A percentile compares a stretch with the other conserved stretches of the same genome.
Evolutionary conservation across 75 land plant genomes (phyloP).

Genomic region (Adiantum capillusveneris): DNA sequence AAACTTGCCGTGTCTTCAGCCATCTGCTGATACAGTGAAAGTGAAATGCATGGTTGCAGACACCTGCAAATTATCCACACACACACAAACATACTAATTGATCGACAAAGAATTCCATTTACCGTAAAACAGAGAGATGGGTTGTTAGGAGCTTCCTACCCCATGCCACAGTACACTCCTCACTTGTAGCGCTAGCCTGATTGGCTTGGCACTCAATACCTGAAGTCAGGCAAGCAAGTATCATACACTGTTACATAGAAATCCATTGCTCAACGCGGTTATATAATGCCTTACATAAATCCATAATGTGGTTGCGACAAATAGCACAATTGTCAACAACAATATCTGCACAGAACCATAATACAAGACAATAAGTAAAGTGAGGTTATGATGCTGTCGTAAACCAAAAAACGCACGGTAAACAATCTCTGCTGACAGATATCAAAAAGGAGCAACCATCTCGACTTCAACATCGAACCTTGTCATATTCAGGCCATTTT

Average conservation of each 20-base stretch:
- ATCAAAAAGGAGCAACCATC: too few species aligned
- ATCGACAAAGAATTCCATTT: too few species aligned
- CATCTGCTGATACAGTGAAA: constrained; percentile 82
- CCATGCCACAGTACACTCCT: constrained; percentile 99
- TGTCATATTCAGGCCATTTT: too few species aligned
- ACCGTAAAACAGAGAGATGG: too few species aligned
- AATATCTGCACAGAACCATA: constrained; percentile 60
- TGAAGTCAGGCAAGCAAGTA: constrained; percentile 8
- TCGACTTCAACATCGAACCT: too few species aligned
- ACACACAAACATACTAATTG: not conserved
- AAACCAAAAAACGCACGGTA: too few species aligned
- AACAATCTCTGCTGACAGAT: too few species aligned
- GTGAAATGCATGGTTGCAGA: constrained; percentile 86
- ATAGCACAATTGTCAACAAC: constrained; percentile 99
- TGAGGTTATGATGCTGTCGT: too few species aligned
- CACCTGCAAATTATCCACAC: constrained; percentile 33
- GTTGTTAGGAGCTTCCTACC: too few species aligned
- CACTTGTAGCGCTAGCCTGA: constrained; percentile 98
- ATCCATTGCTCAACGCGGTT: not conserved
- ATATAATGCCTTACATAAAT: constrained; percentile 59
- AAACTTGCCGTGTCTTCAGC: constrained; percentile 77
- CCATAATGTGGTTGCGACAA: constrained; percentile 99
- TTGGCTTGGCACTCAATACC: constrained; percentile 99
- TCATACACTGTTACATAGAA: not conserved
- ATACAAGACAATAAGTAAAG: not conserved